Percentiles rank a stretch among this genome's conserved stretches.
These are phyloP conservation scores for Paralagenidium karlingii DNA, from an alignment of 352 stramenopile species.

Conservation along the genomic window DNA sequence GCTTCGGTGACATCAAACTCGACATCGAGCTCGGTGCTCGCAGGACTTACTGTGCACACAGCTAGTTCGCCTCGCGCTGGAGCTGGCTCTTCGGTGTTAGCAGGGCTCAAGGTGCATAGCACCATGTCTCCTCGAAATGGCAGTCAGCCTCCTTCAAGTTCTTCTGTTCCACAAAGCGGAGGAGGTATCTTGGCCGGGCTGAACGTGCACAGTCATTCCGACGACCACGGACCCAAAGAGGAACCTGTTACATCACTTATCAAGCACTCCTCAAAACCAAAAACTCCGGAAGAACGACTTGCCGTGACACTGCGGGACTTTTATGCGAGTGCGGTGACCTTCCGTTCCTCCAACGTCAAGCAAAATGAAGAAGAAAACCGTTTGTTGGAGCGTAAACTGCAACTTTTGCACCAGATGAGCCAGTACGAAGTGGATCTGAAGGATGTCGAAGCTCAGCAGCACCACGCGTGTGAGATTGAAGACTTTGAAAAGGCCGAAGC, in stretches of 20 bases:
- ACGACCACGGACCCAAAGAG: not conserved
- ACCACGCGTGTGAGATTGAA: conserved; percentile 65
- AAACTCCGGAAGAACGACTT: conserved; percentile 51
- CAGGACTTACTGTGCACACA: conserved; percentile 54
- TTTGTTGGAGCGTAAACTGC: conserved; percentile 48
- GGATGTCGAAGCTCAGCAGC: conserved; percentile 68
- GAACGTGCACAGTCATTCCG: not conserved
- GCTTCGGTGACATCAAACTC: conserved; percentile 2
- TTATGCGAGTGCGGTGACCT: conserved; percentile 52
- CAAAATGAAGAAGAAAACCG: conserved; percentile 65
- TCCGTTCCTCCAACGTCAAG: conserved; percentile 43
- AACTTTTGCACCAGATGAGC: conserved; percentile 52
- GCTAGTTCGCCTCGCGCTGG: conserved; percentile 13
- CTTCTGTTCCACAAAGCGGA: too few relatives aligned
- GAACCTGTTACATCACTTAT: too few relatives aligned
- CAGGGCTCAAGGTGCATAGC: conserved; percentile 32
- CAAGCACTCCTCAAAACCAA: too few relatives aligned
- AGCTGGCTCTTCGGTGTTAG: conserved; percentile 14
- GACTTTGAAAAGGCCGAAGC: conserved; percentile 79
- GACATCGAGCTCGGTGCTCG: conserved; percentile 26
- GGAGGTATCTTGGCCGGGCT: too few relatives aligned
- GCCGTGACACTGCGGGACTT: conserved; percentile 62
- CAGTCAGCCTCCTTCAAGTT: not conserved
- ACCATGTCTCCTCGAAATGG: not conserved
- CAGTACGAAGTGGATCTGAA: conserved; percentile 71